These are phyloP conservation scores for Tricholoma hemisulphureum DNA, from an alignment of 768 basidiomycete genomes.

Conservation along the genomic window DNA sequence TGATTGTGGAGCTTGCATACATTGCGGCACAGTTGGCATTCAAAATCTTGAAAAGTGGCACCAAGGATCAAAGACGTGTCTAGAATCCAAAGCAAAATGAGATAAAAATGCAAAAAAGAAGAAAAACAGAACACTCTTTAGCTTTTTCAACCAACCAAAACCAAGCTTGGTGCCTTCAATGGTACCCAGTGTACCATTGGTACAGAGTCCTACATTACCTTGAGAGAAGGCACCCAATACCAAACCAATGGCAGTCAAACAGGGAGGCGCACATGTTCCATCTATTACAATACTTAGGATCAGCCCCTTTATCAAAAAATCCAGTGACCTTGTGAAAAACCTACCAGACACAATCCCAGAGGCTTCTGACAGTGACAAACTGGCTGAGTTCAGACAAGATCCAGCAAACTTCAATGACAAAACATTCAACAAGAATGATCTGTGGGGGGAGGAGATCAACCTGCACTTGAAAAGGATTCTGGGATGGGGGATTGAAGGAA, in stretches of 20 bases:
- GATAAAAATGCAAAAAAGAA: not conserved
- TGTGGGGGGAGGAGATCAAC: constrained; percentile 22
- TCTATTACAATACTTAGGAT: not conserved
- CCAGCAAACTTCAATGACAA: constrained; percentile 7
- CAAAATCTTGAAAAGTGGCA: not conserved
- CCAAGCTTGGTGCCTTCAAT: not conserved
- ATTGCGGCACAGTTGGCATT: not conserved
- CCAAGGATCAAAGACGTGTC: not conserved
- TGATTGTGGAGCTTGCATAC: not conserved
- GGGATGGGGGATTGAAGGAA: constrained; percentile 19
- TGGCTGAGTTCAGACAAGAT: constrained; percentile 12
- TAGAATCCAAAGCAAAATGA: too few species aligned
- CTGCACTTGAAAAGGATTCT: constrained; percentile 16
- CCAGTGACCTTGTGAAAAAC: constrained; percentile 1
- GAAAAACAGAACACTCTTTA: not conserved
- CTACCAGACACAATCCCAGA: constrained; percentile 12
- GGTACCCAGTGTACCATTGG: not conserved
- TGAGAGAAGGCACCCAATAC: not conserved
- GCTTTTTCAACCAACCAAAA: not conserved
- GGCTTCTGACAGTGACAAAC: constrained; percentile 2
- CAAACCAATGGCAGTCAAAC: not conserved
- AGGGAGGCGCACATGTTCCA: not conserved
- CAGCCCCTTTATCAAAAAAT: constrained; percentile 1
- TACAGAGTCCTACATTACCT: not conserved
- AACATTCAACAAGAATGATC: constrained; percentile 6